phyloP scores from a whole-genome alignment of 1,139 yeast species.

The Suhomyces yuchorum region DNA sequence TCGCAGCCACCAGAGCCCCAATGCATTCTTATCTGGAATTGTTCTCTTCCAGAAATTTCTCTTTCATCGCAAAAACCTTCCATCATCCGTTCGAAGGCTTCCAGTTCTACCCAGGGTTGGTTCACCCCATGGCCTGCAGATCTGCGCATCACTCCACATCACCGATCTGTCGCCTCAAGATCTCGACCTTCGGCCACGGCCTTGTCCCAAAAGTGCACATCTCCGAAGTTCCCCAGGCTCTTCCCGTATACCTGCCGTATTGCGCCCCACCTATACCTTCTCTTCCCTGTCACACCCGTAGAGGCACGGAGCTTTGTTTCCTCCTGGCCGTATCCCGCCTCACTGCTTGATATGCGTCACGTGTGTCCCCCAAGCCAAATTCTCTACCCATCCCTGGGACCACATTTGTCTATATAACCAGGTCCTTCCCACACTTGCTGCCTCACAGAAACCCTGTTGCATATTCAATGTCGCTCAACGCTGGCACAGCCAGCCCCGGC shows the following conservation, averaged over 20 bases:
- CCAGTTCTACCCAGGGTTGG: too few relatives aligned
- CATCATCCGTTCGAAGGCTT: too few relatives aligned
- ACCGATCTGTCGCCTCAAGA: too few relatives aligned
- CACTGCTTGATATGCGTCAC: not conserved
- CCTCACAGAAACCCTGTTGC: not conserved
- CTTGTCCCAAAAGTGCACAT: not conserved
- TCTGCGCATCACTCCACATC: too few relatives aligned
- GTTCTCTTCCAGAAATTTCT: not conserved
- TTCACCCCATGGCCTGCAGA: too few relatives aligned
- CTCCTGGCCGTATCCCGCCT: constrained; percentile 2
- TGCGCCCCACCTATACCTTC: not conserved
- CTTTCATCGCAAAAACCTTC: not conserved
- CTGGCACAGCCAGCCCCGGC: not conserved
- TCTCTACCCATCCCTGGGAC: not conserved
- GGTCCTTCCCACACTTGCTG: not conserved
- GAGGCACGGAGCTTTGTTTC: not conserved
- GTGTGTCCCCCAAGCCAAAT: not conserved
- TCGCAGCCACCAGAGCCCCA: not conserved
- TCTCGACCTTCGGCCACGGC: too few relatives aligned
- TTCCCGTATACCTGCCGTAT: not conserved
- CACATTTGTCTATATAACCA: constrained; percentile 1
- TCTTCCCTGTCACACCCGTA: not conserved
- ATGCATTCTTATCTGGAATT: not conserved
- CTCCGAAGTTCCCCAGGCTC: not conserved
- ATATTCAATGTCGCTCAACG: not conserved